Evolutionary conservation across 2,329 filamentous ascomycete genomes (phyloP), one percentile per base, ranked within the genome.

Genomic region (Paracoccidioides lutzii): DNA sequence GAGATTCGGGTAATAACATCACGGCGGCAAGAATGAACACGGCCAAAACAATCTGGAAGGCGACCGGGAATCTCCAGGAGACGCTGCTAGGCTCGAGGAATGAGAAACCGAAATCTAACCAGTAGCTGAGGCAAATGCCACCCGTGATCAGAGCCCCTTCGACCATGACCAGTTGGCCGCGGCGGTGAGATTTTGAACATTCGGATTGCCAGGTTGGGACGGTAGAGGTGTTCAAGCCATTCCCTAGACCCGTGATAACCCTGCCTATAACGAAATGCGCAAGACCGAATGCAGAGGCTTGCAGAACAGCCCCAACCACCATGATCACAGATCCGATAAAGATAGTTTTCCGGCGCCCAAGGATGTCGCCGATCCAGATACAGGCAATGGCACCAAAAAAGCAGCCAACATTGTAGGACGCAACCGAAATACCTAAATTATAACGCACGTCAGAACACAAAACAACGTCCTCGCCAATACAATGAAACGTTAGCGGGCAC

Each of bases 31-130:
- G 68, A 32, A 81, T 78, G 37, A 80, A 68, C 2, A 77, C 56
- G 0, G 78, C 78, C 53, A 81, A 77, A 35, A 79, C 61, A 60
- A 80, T 79, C 64, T 82, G 80, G 63, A 82, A 78, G 6, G 75
- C 76, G 45, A 81, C 72, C 0, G 79, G 78, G 57, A 80, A 77
- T 48, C 78, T 71, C 78, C 78, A 81, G 28, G 74, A 28, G 7
- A 52, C 48, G 40, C 53, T 50, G 4, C 53, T 45, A 5, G 50
- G 44, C 28, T 44, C 53, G 28, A 55, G 50, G 44, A 43, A 55
- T 41, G 45, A 43, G 45, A 55, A 55, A 12, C 73, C 75, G 32
- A 76, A 70, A 56, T 77, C 74, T 56, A 78, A 73, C 75, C 75
- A 78, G 4, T 75, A 69, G 51, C 75, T 70, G 22, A 76, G 64